Conservation (phyloP, 2,329 filamentous ascomycete species). For the Neocatenulostroma microsporum region DNA sequence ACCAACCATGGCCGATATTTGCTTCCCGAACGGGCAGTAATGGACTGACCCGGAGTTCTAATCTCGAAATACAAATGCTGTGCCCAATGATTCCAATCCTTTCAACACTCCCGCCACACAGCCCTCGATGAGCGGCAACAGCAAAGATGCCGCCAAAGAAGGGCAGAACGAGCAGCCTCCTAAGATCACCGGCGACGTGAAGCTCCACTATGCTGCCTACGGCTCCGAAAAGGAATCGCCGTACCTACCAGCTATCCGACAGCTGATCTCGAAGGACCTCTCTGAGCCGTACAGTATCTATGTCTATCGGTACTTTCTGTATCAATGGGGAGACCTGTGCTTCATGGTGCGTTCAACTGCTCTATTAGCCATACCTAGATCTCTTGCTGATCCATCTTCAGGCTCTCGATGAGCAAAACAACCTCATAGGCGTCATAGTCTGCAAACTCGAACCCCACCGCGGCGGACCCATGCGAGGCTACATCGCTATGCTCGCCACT, state of each 20-base stretch:
- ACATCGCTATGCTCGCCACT: slow-evolving; percentile 98
- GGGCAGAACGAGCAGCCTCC: background rate
- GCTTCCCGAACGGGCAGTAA: no score
- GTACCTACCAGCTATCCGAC: slow-evolving; percentile 78
- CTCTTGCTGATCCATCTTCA: slow-evolving; percentile 25
- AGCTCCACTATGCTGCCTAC: slow-evolving; percentile 53
- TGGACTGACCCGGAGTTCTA: no score
- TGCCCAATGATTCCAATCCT: no score
- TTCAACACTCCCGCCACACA: background rate
- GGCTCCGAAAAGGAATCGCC: slow-evolving; percentile 51
- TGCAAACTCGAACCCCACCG: slow-evolving; percentile 90
- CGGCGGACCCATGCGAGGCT: slow-evolving; percentile 78
- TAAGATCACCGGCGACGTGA: slow-evolving; percentile 7
- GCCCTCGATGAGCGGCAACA: slow-evolving; percentile 11
- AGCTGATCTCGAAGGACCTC: slow-evolving; percentile 89
- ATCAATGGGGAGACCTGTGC: slow-evolving; percentile 96
- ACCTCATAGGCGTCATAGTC: slow-evolving; percentile 82
- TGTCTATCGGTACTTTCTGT: slow-evolving; percentile 95
- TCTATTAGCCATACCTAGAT: background rate
- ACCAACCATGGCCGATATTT: no score
- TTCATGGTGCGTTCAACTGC: slow-evolving; percentile 61
- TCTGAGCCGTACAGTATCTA: slow-evolving; percentile 99
- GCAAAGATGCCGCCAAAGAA: slow-evolving; percentile 8
- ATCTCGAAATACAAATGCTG: no score
- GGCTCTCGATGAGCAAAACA: slow-evolving; percentile 47